phyloP scores from a whole-genome alignment of 768 basidiomycete species.

The Russula ochroleuca region DNA sequence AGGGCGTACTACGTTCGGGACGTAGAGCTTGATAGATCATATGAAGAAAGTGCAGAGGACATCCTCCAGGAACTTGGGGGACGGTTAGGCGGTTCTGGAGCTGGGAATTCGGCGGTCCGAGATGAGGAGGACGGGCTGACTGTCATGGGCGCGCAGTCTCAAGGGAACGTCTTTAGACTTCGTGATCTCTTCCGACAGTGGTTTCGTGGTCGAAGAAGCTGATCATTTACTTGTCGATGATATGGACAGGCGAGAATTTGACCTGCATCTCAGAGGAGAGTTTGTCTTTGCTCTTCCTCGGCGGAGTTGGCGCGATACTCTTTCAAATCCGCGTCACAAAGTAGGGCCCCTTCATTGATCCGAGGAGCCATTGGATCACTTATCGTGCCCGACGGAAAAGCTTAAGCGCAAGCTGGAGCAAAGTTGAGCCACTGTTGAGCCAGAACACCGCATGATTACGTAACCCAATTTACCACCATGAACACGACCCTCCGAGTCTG shows the following conservation, averaged over 20 bases:
- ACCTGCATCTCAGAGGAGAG: background rate
- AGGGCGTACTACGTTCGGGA: constrained; percentile 53
- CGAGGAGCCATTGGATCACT: too few species aligned
- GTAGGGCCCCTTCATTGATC: too few species aligned
- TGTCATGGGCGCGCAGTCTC: background rate
- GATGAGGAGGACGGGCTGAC: constrained; percentile 12
- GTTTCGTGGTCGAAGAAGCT: background rate
- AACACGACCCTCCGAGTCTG: background rate
- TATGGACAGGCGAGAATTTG: background rate
- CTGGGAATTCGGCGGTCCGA: background rate
- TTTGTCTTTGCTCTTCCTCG: too few species aligned
- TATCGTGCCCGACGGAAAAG: too few species aligned
- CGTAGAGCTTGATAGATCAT: constrained; percentile 55
- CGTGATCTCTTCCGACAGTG: constrained; percentile 10
- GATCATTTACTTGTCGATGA: background rate
- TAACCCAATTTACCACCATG: background rate
- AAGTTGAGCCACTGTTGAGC: too few species aligned
- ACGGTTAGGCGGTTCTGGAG: constrained; percentile 20
- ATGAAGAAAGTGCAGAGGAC: constrained; percentile 47
- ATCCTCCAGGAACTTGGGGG: constrained; percentile 44
- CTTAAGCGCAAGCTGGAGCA: too few species aligned
- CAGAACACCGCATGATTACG: background rate
- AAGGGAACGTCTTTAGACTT: background rate
- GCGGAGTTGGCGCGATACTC: too few species aligned
- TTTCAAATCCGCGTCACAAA: too few species aligned